Evolutionary conservation across 805 yeast genomes (phyloP), one percentile per base, ranked within the genome.

Genomic region (Zygosaccharomyces pseudorouxii): DNA sequence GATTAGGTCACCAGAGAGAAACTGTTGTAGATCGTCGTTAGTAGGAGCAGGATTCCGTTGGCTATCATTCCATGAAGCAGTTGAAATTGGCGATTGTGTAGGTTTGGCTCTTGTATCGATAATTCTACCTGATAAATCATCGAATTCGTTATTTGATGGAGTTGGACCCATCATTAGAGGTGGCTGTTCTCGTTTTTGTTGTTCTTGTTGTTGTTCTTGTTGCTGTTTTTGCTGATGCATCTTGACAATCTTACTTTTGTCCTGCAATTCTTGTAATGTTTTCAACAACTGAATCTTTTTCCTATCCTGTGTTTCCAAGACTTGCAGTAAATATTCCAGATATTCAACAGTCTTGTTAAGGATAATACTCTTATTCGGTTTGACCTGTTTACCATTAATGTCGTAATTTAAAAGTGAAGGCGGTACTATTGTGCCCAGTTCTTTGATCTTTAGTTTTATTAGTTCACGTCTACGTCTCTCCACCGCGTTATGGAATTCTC

Each of bases 401-500:
- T 70, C 68, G 41, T 75, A 70, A 47, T 77, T 74, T 20, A 86
- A 65, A 51, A 86, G 64, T 2, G 85, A 74, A 0, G 89, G 92
- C 1, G 97, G 97, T 1, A 90, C 86, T 42, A 90, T 72, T 20
- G 77, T 68, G 1, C 95, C 92, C 58, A 90, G 71, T 57, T 88
- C 96, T 62, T 85, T 84, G 53, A 90, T 89, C 58, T 87, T 81
- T 60, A 86, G 95, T 64, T 90, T 89, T 60, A 90, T 90, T 57
- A 88, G 74, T 65, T 92, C 98, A 53, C 98, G 76, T 62, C 98
- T 77, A 57, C 96, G 76, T 58, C 97, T 77, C 67, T 90, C 98
- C 4, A 90, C 97, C 1, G 96, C 96, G 63, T 90, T 90, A 66
- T 90, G 98, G 53, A 89, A 83, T 62, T 89, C 96, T 51, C 96